Evolutionary conservation across 306 rosid species (phyloP).

Genomic region (Glycine latifolia): DNA sequence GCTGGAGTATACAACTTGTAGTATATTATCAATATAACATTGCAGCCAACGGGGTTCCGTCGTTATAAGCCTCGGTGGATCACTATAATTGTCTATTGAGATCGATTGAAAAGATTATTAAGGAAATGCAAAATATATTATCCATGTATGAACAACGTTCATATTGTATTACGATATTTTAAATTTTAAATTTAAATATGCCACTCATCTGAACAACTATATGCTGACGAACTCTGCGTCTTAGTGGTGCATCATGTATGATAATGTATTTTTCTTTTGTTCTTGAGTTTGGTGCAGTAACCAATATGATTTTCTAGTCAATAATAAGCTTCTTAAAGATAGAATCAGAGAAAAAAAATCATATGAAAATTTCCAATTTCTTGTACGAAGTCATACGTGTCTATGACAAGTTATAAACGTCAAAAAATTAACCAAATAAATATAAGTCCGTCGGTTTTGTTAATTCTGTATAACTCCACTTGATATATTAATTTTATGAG

Average conservation of each 20-base stretch:
- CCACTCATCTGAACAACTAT: slow-evolving; percentile 13
- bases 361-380: neutral
- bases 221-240: neutral
- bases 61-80: neutral
- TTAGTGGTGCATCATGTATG: slow-evolving; percentile 4
- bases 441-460: neutral
- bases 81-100: neutral
- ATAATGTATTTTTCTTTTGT: slow-evolving; percentile 10
- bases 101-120: neutral
- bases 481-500: neutral
- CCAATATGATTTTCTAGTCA: slow-evolving; percentile 6
- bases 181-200: neutral
- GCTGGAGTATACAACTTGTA: slow-evolving; percentile 17
- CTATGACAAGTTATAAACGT: neutral
- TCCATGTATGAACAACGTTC: neutral
- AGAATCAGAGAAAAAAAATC: neutral
- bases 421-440: neutral
- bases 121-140: neutral
- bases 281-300: slow-evolving; percentile 8
- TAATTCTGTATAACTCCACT: neutral
- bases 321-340: neutral
- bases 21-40: slow-evolving; percentile 23
- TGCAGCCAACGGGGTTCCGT: neutral
- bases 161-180: neutral
- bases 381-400: neutral